Base-by-base conservation (phyloP, 768 basidiomycete species). In the Boletus coccyginus region DNA sequence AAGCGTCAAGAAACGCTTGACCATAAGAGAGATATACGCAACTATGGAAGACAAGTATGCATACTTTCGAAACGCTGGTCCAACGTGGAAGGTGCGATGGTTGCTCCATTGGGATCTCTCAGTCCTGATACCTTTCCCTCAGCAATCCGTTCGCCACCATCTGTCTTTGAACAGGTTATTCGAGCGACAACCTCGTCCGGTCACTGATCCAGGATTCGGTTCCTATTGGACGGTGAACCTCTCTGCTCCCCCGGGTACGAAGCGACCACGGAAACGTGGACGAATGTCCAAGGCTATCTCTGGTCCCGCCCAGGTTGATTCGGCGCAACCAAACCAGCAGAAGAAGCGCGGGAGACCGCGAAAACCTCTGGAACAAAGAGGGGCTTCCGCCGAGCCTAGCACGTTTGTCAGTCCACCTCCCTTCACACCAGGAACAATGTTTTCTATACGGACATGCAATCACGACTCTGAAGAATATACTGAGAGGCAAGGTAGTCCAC, bases 191-290 rank as follows among this genome's bases (percentile, higher is more conserved):
- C 86, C 87, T 19, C 81, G 90, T 48, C 90, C 90, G 9, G 87
- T 88, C 11, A 89, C 89, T 32, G 90, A 92, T 68, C 90, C 90
- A 13, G 90, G 90, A 16, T 90, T 91, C 68, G 90, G 90, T 21
- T 92, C 90, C 12, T 92, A 92, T 66, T 92, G 90, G 90, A 91
- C 90, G 36, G 90, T 92, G n/a, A 92, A 92, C 70, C 77, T 92
- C 21, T 70, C 81, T 46, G 90, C 90, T n/a, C 89, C 90, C 13
- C 90, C 90, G 3, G 90, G 90, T 21, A 92, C 90, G 1, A 92
- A 92, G 73, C 83, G 90, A 55, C 90, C 90, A 42, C 82, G 90
- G 21, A 92, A 92, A 67, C 82, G 90, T 54, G 88, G 88, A 27
- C 79, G 87, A 19, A 72, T 81, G 10, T 81, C 78, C 55, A 84